Evolutionary conservation across 345 rosid genomes (phyloP).

Genomic region (Syzygium jambos): DNA sequence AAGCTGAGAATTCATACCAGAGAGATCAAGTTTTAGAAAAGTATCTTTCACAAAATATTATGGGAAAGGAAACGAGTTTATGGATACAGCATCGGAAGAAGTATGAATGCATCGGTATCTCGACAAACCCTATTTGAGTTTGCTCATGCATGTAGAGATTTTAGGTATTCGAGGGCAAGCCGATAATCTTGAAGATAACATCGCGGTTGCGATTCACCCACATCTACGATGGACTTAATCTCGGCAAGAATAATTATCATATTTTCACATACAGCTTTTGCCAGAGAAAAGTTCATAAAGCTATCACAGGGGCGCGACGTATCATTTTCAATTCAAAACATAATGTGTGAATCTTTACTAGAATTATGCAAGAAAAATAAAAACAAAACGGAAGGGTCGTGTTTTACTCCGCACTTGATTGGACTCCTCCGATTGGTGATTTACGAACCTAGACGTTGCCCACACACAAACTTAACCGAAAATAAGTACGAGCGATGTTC

Average conservation of each 20-base stretch:
- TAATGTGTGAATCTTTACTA: background rate
- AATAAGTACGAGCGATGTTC: too few species aligned
- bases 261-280: background rate
- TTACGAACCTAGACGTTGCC: background rate
- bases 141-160: too few species aligned
- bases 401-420: fast-evolving
- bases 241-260: background rate
- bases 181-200: background rate
- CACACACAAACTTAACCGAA: too few species aligned
- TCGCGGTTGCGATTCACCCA: fast-evolving
- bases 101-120: background rate
- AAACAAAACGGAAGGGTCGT: too few species aligned
- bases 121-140: background rate
- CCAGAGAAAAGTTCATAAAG: background rate
- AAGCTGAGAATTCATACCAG: too few species aligned
- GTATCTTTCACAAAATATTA: background rate
- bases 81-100: background rate
- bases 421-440: background rate
- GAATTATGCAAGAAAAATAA: background rate
- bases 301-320: background rate
- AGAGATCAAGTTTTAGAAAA: background rate
- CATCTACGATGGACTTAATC: background rate
- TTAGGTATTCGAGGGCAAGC: background rate
- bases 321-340: background rate
- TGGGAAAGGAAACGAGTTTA: background rate